These are phyloP conservation scores for Exserohilum turcica DNA, from an alignment of 2,329 filamentous ascomycete species.

Conservation along the genomic window DNA sequence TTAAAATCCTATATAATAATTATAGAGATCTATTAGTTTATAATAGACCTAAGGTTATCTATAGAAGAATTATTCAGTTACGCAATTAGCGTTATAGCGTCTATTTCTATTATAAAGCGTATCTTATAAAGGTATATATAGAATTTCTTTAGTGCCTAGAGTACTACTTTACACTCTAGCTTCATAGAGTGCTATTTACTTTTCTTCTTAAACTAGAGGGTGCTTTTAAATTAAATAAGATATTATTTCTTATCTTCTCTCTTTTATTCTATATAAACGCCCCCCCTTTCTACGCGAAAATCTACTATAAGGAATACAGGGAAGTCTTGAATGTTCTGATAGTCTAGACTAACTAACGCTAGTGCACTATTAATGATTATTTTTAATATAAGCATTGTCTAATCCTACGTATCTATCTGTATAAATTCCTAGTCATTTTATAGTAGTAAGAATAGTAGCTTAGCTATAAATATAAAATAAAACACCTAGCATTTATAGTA, in stretches of 20 bases:
- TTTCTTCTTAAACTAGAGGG: background rate
- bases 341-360: background rate
- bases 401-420: too few species aligned
- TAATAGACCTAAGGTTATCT: background rate
- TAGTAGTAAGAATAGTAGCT: too few species aligned
- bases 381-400: background rate
- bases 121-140: background rate
- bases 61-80: background rate
- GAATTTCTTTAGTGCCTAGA: background rate
- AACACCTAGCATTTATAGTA: too few species aligned
- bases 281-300: background rate
- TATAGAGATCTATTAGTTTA: background rate
- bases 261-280: background rate
- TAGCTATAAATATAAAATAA: too few species aligned
- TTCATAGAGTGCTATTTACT: background rate
- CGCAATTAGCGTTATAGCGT: background rate
- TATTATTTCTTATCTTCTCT: background rate
- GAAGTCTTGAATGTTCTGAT: background rate
- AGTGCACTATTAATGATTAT: background rate
- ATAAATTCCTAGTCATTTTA: too few species aligned
- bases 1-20: slow-evolving; percentile 2
- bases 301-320: background rate
- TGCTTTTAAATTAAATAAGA: background rate
- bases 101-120: slow-evolving; percentile 1
- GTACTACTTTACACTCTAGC: background rate